phyloP scores from a whole-genome alignment of 805 yeast species.

The Kodamaea kaohsiungensis region DNA sequence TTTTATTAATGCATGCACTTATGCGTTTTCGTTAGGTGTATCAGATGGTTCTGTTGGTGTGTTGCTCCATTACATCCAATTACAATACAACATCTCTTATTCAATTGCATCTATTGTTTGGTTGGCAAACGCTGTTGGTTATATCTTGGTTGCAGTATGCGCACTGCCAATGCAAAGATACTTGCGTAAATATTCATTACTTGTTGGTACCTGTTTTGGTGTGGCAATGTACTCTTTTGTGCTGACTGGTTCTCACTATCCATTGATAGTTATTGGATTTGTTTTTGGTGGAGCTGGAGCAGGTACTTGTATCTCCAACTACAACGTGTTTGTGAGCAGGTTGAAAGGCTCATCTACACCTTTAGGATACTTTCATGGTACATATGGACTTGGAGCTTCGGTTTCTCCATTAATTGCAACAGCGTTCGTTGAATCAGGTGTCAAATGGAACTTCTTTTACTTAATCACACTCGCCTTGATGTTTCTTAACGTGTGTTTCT shows the following conservation, averaged over 20 bases:
- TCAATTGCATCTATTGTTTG: constrained; percentile 22
- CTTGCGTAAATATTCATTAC: constrained; percentile 18
- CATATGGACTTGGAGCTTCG: constrained; percentile 28
- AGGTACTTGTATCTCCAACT: constrained; percentile 21
- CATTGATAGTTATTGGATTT: constrained; percentile 23
- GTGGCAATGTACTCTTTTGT: constrained; percentile 18
- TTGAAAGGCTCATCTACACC: constrained; percentile 22
- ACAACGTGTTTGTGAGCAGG: constrained; percentile 23
- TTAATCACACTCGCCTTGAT: constrained; percentile 17
- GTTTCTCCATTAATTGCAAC: constrained; percentile 24
- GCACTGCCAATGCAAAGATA: constrained; percentile 17
- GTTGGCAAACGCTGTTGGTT: constrained; percentile 22
- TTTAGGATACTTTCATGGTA: constrained; percentile 22
- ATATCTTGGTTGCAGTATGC: constrained; percentile 18
- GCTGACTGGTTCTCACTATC: constrained; percentile 21
- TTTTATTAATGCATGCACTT: constrained; percentile 17
- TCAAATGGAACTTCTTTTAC: constrained; percentile 22
- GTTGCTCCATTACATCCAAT: constrained; percentile 22
- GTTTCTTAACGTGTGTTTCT: constrained; percentile 12
- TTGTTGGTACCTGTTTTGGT: constrained; percentile 14
- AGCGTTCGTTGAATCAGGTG: constrained; percentile 15
- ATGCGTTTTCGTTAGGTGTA: constrained; percentile 19
- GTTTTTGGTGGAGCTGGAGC: constrained; percentile 26
- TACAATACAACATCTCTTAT: constrained; percentile 19
- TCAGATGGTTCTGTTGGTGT: constrained; percentile 25